Evolutionary conservation across 2,329 filamentous ascomycete genomes (phyloP), one percentile per base, ranked within the genome.

Genomic region (Lizonia empirigonia): DNA sequence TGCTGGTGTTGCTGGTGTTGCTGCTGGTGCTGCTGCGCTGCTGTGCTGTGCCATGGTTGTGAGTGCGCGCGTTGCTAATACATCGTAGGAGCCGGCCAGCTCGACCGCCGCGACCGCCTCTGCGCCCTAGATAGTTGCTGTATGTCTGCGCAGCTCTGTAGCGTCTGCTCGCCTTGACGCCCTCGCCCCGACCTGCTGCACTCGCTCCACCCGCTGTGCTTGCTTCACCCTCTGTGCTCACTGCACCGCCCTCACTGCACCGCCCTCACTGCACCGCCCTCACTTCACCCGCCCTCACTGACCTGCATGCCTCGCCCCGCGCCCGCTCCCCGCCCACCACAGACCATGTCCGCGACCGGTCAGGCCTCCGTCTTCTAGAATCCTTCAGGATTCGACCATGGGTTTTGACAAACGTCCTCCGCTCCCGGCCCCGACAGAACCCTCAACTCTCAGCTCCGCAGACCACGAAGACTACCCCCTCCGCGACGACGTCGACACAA

Each of bases 381-480:
- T 58, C 63, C 51, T 58, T 60, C 51, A 32, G 55, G 59, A 60
- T 62, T 64, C 62, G 60, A 70, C 63, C 56, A 79, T 79, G 77
- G 76, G 75, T 60, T 62, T 77, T 53, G 75, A 77, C 60, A 69
- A 71, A 58, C 70, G 75, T 67, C 85, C 85, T 72, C 88, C 88
- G 66, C 81, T 92, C 69, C 89, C 89, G 69, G 87, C 87, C 67
- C 89, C 89, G 60, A 93, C 89, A 71, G 88, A 90, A 75, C 87
- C 87, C 70, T 85, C 84, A 60, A 80, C 80, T 53, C 80, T 80
- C 54, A 80, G 80, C 53, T 85, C 85, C 50, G 84, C 83, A 70
- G 85, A 87, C 65, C 72, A 74, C 69, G 76, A 73, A 60, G 76
- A 73, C 62, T 72, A 67, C 55, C 71, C 68, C 54, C 64, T 72